These are phyloP conservation scores for Aspergillus sp. DNA, from an alignment of 2,329 filamentous ascomycete species.

Conservation along the genomic window DNA sequence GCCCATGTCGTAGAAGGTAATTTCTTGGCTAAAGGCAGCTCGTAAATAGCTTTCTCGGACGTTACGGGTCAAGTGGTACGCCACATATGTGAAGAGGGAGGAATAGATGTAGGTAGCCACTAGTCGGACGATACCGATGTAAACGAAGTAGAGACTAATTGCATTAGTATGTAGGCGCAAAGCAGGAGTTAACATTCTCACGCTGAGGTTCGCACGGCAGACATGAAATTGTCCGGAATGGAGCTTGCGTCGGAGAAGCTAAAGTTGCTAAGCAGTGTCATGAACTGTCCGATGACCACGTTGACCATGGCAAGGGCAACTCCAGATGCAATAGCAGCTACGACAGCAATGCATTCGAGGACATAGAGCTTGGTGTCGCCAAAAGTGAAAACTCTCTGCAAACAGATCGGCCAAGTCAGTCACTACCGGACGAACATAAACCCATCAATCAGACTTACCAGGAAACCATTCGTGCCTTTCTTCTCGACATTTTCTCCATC, in stretches of 20 bases:
- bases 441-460: not conserved
- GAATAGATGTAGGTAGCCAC: conserved; percentile 75
- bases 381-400: conserved; percentile 9
- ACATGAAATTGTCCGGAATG: conserved; percentile 13
- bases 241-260: conserved; percentile 16
- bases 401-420: not conserved
- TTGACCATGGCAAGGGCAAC: conserved; percentile 36
- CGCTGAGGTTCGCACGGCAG: conserved; percentile 19
- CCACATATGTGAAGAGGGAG: conserved; percentile 84
- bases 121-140: conserved; percentile 79
- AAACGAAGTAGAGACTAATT: conserved; percentile 72
- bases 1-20: conserved; percentile 88
- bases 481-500: not conserved
- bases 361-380: not conserved
- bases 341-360: conserved; percentile 1
- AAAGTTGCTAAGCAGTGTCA: conserved; percentile 26
- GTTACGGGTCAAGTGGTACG: conserved; percentile 75
- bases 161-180: not conserved
- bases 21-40: conserved; percentile 83
- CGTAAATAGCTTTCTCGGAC: conserved; percentile 80
- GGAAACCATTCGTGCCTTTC: not conserved
- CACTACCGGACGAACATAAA: not conserved
- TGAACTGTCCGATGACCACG: conserved; percentile 36
- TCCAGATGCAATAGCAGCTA: conserved; percentile 24
- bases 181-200: conserved; percentile 11